Evolutionary conservation across 176 grass and related monocot species (phyloP).

Genomic region (Raddia distichophylla): DNA sequence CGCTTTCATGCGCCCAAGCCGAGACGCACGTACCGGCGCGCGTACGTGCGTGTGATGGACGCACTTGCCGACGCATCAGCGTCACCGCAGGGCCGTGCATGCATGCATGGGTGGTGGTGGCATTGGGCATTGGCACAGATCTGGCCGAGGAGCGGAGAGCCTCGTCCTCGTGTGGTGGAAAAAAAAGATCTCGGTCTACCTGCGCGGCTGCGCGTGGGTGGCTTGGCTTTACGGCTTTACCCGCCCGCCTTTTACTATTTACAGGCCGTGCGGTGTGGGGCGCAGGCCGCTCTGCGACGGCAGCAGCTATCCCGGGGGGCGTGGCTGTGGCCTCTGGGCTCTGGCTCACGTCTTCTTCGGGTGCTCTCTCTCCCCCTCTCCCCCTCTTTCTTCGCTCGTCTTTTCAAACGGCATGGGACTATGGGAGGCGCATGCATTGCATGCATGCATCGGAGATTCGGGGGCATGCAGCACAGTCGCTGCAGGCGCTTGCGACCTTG

Average conservation of each 20-base stretch:
- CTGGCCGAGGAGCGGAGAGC: neutral
- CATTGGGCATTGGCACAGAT: neutral
- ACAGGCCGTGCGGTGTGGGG: neutral
- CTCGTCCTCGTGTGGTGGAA: neutral
- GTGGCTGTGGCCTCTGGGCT: neutral
- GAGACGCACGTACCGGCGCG: too few species aligned
- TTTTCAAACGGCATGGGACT: conserved; percentile 3
- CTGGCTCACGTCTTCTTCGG: conserved; percentile 21
- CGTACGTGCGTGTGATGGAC: neutral
- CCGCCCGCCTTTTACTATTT: conserved; percentile 17
- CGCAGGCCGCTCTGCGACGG: conserved; percentile 12
- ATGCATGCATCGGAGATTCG: too few species aligned
- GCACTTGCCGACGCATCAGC: neutral
- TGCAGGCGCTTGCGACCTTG: neutral
- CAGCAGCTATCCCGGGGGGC: conserved; percentile 48
- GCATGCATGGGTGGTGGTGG: neutral
- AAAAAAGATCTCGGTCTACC: neutral
- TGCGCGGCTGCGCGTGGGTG: neutral
- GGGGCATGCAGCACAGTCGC: too few species aligned
- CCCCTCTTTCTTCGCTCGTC: conserved; percentile 29
- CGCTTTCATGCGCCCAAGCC: neutral
- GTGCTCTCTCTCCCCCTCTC: neutral
- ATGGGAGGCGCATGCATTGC: neutral
- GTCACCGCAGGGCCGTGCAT: neutral
- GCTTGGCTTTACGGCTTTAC: neutral